phyloP scores from a whole-genome alignment of 1,139 yeast genomes.

The Pneumocystis sp. region DNA sequence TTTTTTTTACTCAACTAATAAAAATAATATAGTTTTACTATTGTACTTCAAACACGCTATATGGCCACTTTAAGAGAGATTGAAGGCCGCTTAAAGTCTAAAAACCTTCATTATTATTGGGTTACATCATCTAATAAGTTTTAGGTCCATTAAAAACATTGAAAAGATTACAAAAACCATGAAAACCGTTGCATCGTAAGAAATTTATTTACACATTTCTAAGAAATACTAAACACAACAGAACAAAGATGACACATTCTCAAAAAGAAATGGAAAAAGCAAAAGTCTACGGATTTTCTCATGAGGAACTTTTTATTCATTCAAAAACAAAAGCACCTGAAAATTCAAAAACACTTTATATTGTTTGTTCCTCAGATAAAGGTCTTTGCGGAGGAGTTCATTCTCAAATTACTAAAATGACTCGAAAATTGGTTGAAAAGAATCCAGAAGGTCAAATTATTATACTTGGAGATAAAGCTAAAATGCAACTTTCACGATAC shows the following conservation, averaged over 20 bases:
- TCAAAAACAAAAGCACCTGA: conserved; percentile 56
- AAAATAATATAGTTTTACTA: not conserved
- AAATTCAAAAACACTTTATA: conserved; percentile 49
- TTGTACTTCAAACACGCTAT: not conserved
- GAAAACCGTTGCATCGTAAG: conserved; percentile 86
- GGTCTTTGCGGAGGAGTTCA: conserved; percentile 98
- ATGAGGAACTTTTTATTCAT: conserved; percentile 60
- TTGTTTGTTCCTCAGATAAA: conserved; percentile 90
- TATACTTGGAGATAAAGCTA: conserved; percentile 87
- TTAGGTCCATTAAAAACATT: conserved; percentile 50
- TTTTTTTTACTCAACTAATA: conserved; percentile 2
- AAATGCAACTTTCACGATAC: conserved; percentile 75
- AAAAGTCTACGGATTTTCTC: conserved; percentile 70
- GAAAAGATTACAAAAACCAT: conserved; percentile 98
- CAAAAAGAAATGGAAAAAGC: conserved; percentile 89
- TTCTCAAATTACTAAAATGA: conserved; percentile 80
- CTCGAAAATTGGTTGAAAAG: conserved; percentile 37
- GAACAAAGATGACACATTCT: conserved; percentile 83
- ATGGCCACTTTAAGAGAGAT: conserved; percentile 94
- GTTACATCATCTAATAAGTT: not conserved
- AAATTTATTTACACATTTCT: not conserved
- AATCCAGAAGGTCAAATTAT: conserved; percentile 68
- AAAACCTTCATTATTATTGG: conserved; percentile 20
- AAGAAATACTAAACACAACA: not conserved
- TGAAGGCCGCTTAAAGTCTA: conserved; percentile 93